Conservation (phyloP, 1,139 yeast genomes). For the Candida frijolesensis region DNA sequence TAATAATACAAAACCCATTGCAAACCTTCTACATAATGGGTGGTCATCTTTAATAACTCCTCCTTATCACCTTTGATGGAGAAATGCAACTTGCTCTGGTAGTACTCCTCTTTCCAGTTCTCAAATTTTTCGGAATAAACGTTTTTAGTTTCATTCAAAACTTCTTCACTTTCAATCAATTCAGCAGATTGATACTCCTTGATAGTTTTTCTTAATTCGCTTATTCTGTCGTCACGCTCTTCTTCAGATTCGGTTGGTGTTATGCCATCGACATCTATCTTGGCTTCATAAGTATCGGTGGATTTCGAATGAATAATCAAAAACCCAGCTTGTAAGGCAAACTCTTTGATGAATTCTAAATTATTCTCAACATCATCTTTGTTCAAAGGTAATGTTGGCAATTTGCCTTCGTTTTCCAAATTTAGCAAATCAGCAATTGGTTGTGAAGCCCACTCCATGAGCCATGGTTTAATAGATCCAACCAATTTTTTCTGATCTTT, state of each 20-base stretch:
- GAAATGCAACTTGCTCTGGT: constrained; percentile 74
- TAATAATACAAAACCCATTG: constrained; percentile 95
- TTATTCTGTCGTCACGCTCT: constrained; percentile 54
- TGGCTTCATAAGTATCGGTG: constrained; percentile 54
- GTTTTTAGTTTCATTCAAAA: constrained; percentile 60
- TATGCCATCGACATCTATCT: constrained; percentile 74
- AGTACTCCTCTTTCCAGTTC: constrained; percentile 82
- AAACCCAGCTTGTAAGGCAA: constrained; percentile 69
- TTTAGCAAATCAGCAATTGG: constrained; percentile 31
- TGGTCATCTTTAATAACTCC: constrained; percentile 62
- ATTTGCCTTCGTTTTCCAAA: constrained; percentile 44
- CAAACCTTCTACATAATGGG: constrained; percentile 87
- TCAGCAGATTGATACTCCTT: constrained; percentile 76
- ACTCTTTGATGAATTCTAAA: constrained; percentile 59
- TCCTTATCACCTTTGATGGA: constrained; percentile 54
- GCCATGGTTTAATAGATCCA: constrained; percentile 69
- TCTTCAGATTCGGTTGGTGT: constrained; percentile 65
- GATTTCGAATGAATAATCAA: constrained; percentile 63
- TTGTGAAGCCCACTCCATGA: constrained; percentile 43
- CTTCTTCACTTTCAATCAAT: constrained; percentile 62
- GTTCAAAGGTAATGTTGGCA: constrained; percentile 53
- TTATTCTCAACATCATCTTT: constrained; percentile 50
- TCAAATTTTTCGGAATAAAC: constrained; percentile 74
- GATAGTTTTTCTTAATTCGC: constrained; percentile 45
- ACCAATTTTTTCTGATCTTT: constrained; percentile 72